These are phyloP conservation scores for Erythrophleum fordii DNA, from an alignment of 306 rosid species.

Conservation along the genomic window DNA sequence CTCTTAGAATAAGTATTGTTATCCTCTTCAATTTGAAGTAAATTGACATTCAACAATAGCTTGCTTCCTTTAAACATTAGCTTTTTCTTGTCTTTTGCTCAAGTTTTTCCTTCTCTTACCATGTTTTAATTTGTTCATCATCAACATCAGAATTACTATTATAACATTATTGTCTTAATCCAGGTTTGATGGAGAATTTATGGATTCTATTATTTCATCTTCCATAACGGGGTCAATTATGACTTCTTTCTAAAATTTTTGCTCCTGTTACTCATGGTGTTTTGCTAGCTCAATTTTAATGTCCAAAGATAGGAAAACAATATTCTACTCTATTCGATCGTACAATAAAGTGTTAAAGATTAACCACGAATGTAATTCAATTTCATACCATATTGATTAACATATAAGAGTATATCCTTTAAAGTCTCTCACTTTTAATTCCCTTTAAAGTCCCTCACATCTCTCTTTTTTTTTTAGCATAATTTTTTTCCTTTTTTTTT, in stretches of 20 bases:
- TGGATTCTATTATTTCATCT: neutral
- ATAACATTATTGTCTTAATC: neutral
- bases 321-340: no score
- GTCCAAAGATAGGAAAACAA: neutral
- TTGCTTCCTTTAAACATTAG: no score
- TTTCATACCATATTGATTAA: no score
- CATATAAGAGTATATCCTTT: no score
- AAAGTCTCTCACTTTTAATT: no score
- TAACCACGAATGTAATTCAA: no score
- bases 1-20: neutral
- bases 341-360: no score
- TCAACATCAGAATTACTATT: neutral
- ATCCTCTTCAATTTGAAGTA: neutral
- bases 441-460: no score
- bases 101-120: neutral
- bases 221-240: neutral
- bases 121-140: neutral
- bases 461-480: no score
- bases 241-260: neutral
- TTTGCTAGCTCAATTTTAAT: neutral
- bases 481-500: no score
- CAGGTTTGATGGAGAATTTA: neutral
- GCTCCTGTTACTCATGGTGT: neutral
- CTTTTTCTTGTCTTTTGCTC: neutral
- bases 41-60: no score